Conservation (phyloP, 208 protist genomes). For the Zelonia costaricensis region DNA sequence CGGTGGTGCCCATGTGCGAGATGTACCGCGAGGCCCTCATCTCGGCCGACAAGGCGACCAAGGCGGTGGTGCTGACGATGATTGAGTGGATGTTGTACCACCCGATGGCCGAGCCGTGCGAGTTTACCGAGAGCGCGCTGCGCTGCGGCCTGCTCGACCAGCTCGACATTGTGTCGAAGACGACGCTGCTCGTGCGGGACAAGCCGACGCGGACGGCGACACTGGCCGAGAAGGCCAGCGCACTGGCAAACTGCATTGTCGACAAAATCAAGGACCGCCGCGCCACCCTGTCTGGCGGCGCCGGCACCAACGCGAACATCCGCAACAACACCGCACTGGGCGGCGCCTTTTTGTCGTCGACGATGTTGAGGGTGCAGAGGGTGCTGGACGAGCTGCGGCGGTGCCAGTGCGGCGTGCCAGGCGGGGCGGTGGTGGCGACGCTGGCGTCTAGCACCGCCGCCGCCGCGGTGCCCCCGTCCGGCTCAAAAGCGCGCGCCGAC, state of each 20-base stretch:
- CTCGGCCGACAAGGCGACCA: slow-evolving; percentile 76
- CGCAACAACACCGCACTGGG: slow-evolving; percentile 7
- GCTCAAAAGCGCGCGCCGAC: slow-evolving; percentile 1
- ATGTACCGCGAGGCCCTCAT: slow-evolving; percentile 76
- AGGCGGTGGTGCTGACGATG: slow-evolving; percentile 83
- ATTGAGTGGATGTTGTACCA: slow-evolving; percentile 81
- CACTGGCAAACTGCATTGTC: slow-evolving; percentile 22
- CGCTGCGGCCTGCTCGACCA: slow-evolving; percentile 69
- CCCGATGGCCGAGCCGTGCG: slow-evolving; percentile 41
- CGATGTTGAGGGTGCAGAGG: slow-evolving; percentile 23
- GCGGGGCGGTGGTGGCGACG: not conserved
- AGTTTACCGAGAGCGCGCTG: slow-evolving; percentile 52
- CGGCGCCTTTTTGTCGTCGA: slow-evolving; percentile 11
- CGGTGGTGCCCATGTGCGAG: slow-evolving; percentile 78
- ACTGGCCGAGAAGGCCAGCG: slow-evolving; percentile 42
- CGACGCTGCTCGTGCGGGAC: slow-evolving; percentile 32
- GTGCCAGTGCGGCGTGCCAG: slow-evolving; percentile 10
- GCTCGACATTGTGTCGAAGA: slow-evolving; percentile 47
- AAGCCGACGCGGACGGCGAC: slow-evolving; percentile 47
- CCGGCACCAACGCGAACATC: slow-evolving; percentile 8
- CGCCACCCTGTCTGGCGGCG: not conserved
- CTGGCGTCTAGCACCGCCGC: not conserved
- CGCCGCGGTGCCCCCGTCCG: too few relatives aligned
- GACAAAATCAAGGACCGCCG: slow-evolving; percentile 28
- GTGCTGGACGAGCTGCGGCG: slow-evolving; percentile 20